Evolutionary conservation across 805 yeast species (phyloP).

Genomic region (Ogataea naganishii): DNA sequence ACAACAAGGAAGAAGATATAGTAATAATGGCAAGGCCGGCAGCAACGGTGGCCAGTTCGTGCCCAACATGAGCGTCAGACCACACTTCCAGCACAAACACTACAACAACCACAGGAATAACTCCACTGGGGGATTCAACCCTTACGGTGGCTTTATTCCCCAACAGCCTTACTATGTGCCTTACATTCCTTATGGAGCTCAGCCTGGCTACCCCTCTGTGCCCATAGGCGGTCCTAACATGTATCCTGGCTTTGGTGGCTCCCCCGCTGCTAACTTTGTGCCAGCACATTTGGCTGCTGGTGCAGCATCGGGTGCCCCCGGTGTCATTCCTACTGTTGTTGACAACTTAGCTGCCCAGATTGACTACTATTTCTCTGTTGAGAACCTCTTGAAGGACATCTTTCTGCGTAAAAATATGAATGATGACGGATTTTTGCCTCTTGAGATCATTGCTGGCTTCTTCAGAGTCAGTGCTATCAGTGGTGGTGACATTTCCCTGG

Average conservation of each 20-base stretch:
- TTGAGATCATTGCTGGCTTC: constrained; percentile 56
- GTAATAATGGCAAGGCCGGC: no score
- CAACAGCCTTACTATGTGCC: neutral
- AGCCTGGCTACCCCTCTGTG: no score
- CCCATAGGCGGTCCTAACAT: no score
- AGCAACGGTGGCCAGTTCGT: neutral
- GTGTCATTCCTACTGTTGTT: constrained; percentile 6
- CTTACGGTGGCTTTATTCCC: constrained; percentile 1
- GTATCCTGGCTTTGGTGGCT: no score
- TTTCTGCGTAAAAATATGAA: constrained; percentile 79
- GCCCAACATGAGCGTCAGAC: no score
- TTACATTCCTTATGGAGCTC: constrained; percentile 1
- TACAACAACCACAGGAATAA: constrained; percentile 2
- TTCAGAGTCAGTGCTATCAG: constrained; percentile 66
- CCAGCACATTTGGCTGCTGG: no score
- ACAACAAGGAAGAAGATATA: no score
- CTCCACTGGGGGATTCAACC: neutral
- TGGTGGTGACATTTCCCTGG: constrained; percentile 41
- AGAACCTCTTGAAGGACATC: constrained; percentile 78
- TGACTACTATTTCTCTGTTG: constrained; percentile 84
- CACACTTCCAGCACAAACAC: constrained; percentile 3
- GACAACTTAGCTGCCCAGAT: constrained; percentile 44
- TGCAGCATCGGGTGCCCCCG: constrained; percentile 1
- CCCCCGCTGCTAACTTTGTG: no score
- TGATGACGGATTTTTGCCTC: constrained; percentile 61